These are phyloP conservation scores for Aureobasidium subglaciale DNA, from an alignment of 2,329 filamentous ascomycete species.

Conservation along the genomic window DNA sequence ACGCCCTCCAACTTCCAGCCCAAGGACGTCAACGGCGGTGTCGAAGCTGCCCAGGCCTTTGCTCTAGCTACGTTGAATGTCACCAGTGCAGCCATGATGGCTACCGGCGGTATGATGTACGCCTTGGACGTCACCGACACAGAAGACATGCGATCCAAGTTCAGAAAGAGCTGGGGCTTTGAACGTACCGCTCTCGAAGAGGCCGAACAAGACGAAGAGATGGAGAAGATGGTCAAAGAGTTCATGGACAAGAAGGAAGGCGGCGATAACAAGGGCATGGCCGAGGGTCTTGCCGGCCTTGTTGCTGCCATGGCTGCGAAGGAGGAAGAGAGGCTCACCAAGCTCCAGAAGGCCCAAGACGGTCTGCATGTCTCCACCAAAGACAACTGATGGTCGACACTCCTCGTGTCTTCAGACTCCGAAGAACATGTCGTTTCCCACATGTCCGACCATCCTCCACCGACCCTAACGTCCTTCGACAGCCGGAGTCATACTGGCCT, in stretches of 20 bases:
- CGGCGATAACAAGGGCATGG: constrained; percentile 31
- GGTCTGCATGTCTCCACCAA: not conserved
- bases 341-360: constrained; percentile 17
- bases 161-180: constrained; percentile 49
- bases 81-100: constrained; percentile 65
- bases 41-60: constrained; percentile 76
- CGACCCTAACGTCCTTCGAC: no score
- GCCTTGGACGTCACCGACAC: constrained; percentile 61
- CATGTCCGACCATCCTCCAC: not conserved
- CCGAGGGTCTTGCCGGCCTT: constrained; percentile 19
- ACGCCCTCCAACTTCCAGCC: constrained; percentile 50
- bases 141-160: constrained; percentile 53
- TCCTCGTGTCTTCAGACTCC: no score
- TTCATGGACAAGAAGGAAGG: constrained; percentile 43
- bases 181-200: constrained; percentile 38
- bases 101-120: constrained; percentile 66
- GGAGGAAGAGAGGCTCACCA: constrained; percentile 25
- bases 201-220: constrained; percentile 44
- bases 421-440: no score
- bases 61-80: constrained; percentile 85
- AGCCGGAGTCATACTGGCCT: no score
- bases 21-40: constrained; percentile 51
- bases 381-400: not conserved
- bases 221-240: constrained; percentile 47
- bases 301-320: constrained; percentile 17